Percentiles rank a stretch among this genome's conserved stretches.
Evolutionary conservation across 1,284 basidiomycete species (phyloP).

Genomic region (Trametes polyzona): DNA sequence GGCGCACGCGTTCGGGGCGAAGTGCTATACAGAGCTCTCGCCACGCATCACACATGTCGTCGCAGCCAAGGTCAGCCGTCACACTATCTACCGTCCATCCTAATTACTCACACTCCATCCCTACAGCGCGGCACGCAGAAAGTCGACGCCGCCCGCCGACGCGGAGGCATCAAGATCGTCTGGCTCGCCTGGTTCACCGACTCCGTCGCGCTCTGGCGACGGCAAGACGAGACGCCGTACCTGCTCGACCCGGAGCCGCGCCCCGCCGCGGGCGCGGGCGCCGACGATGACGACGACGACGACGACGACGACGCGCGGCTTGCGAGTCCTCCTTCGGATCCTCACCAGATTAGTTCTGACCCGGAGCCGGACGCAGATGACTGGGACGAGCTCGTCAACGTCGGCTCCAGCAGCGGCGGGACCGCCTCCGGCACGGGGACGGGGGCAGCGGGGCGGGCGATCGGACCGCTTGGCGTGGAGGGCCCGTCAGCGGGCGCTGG

Average conservation of each 20-base stretch:
- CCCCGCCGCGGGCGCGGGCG: constrained; percentile 4
- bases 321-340: constrained; percentile 52
- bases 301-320: constrained; percentile 27
- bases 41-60: constrained; percentile 88
- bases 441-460: constrained; percentile 10
- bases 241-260: constrained; percentile 53
- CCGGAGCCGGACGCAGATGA: constrained; percentile 66
- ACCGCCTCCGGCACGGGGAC: too few species aligned
- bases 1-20: constrained; percentile 89
- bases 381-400: constrained; percentile 65
- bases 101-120: not conserved
- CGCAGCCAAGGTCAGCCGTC: constrained; percentile 70
- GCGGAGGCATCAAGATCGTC: constrained; percentile 79
- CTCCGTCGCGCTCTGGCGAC: constrained; percentile 80
- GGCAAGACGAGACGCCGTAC: constrained; percentile 75
- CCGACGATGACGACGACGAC: constrained; percentile 11
- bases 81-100: not conserved
- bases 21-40: constrained; percentile 72
- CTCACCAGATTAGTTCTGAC: constrained; percentile 65
- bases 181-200: constrained; percentile 90
- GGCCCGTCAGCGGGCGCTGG: constrained; percentile 11
- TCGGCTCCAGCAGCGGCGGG: constrained; percentile 21
- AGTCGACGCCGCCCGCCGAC: constrained; percentile 77
- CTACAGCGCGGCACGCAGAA: constrained; percentile 85
- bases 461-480: constrained; percentile 27